Conservation (phyloP, 768 basidiomycete genomes). For the Collybia mongolica region DNA sequence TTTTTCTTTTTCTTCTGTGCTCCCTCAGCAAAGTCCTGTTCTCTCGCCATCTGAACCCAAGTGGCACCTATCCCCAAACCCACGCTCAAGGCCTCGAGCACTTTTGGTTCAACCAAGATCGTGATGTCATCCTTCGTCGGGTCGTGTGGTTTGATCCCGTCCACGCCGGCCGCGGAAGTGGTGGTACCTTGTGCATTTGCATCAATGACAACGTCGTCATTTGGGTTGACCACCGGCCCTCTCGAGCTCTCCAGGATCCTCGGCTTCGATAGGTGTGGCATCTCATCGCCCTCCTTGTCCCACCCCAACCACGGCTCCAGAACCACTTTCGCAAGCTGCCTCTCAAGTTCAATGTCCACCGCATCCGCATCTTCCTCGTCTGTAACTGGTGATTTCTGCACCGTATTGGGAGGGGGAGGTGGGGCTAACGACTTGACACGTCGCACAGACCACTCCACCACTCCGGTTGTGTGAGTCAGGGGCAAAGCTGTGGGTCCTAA, state of each 20-base stretch:
- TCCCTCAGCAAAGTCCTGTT: constrained; percentile 18
- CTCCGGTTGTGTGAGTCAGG: constrained; percentile 59
- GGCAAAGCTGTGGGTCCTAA: constrained; percentile 60
- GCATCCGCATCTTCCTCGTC: constrained; percentile 25
- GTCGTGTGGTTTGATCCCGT: constrained; percentile 38
- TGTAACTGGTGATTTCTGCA: constrained; percentile 21
- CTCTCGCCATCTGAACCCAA: constrained; percentile 66
- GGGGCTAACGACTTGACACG: constrained; percentile 46
- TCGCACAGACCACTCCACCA: constrained; percentile 67
- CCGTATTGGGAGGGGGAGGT: constrained; percentile 28
- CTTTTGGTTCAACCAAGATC: constrained; percentile 49
- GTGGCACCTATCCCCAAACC: constrained; percentile 65
- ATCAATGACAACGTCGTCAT: constrained; percentile 15
- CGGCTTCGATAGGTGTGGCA: constrained; percentile 31
- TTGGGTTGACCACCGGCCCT: constrained; percentile 22
- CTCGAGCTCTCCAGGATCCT: constrained; percentile 32
- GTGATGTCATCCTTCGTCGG: constrained; percentile 58
- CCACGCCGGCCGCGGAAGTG: constrained; percentile 2
- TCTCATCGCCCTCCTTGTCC: constrained; percentile 32
- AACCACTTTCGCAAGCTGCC: constrained; percentile 32
- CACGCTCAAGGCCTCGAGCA: constrained; percentile 38
- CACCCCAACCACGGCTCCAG: constrained; percentile 41
- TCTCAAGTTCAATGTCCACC: constrained; percentile 38
- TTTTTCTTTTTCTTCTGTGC: constrained; percentile 28
- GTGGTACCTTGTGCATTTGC: constrained; percentile 30